Base-by-base conservation (phyloP, 2,329 filamentous ascomycete genomes). In the Claviceps sp. region DNA sequence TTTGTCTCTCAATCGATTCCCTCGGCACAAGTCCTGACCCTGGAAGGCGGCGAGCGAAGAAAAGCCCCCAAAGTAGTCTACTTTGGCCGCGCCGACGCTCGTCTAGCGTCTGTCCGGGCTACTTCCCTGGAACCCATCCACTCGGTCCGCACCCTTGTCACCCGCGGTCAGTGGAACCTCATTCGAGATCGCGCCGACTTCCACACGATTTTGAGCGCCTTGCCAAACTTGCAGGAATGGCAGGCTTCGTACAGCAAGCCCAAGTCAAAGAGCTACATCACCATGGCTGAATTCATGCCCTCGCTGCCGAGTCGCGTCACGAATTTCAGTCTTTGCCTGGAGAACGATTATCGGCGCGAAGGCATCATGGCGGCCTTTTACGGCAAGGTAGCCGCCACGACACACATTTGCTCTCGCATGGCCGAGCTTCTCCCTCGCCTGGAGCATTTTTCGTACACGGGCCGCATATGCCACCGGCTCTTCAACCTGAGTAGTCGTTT, bases 111-210 rank as follows among this genome's bases (percentile, higher is more conserved):
- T 19, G 52, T 59, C 14, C 7, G 24, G 13, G 13, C 41, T 39
- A 50, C 54, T n/a, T 44, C 60, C 1, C 59, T 61, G 37, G 57
- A 62, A 62, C 68, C 57, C 59, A 62, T 30, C 64, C 81, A 7
- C 71, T 75, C 8, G 2, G 75, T 89, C 37, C 75, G 76, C 50
- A 87, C 83, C 0, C 73, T 89, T 19, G 78, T 88, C 44, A 84
- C 84, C 65, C 82, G 84, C 59, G 85, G 85, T 6, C 83, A 87
- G 58, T 89, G 85, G 85, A 89, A 89, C 61, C 73, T 89, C 30
- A 84, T 87, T 64, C 74, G 85, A 47, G 71, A 75, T 16, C 69
- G 77, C 44, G 68, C 71, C 17, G 83, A 89, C 63, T 88, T 85
- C 66, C 67, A 73, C 52, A 73, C 72, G 50, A 74, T 89, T 48